Conservation (phyloP, 2,329 filamentous ascomycete genomes). For the Diaporthe batatas region DNA sequence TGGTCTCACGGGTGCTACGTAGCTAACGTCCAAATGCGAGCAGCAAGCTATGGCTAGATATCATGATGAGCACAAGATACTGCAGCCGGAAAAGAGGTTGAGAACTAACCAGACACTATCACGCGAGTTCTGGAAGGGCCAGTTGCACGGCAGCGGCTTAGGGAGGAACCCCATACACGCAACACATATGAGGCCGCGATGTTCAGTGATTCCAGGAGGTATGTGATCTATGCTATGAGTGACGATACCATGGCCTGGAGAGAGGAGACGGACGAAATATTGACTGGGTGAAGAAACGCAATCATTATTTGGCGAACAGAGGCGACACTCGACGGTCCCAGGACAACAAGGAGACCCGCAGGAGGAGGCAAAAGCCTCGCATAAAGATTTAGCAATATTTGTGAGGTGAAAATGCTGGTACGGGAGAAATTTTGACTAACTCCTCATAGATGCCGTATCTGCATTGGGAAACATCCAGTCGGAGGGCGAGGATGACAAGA, state of each 20-base stretch:
- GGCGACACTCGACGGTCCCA: background rate
- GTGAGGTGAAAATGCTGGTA: background rate
- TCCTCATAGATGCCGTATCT: conserved; percentile 29
- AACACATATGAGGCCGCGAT: conserved; percentile 33
- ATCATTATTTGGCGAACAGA: background rate
- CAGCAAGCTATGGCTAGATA: conserved; percentile 32
- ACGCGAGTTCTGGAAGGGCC: conserved; percentile 31
- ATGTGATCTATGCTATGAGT: background rate
- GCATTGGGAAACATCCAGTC: conserved; percentile 32
- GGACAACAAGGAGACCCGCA: background rate
- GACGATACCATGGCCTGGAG: background rate
- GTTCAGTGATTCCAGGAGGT: conserved; percentile 27
- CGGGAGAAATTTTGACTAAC: background rate
- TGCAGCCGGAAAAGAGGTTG: background rate
- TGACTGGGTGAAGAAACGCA: background rate
- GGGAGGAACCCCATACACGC: conserved; percentile 23
- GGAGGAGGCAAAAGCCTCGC: background rate
- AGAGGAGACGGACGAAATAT: background rate
- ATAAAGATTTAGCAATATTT: conserved; percentile 23
- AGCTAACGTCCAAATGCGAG: background rate
- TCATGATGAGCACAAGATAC: background rate
- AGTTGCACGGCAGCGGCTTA: conserved; percentile 20
- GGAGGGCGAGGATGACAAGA: conserved; percentile 2
- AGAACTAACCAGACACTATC: conserved; percentile 12
- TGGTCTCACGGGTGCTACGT: background rate